phyloP scores from a whole-genome alignment of 78 protist genomes.

The Cyanophora paradoxa region DNA sequence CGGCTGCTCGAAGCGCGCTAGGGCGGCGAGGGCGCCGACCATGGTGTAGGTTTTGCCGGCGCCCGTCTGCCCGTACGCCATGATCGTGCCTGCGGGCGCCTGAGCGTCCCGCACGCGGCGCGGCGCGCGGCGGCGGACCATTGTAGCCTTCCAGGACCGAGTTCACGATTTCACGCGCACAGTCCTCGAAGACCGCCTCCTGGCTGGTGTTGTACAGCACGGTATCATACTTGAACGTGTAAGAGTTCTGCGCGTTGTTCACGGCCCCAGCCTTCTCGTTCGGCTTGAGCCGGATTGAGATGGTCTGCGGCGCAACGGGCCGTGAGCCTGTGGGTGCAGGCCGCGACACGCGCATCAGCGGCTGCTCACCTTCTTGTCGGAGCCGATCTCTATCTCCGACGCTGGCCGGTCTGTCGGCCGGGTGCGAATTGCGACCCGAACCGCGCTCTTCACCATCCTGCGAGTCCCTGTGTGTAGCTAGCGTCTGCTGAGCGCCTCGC shows the following conservation, averaged over 20 bases:
- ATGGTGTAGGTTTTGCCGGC: conserved; percentile 62
- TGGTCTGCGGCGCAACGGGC: not conserved
- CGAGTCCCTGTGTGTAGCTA: too few relatives aligned
- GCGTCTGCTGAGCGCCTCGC: too few relatives aligned
- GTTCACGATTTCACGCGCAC: not conserved
- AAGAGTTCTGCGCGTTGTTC: conserved; percentile 25
- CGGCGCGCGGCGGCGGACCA: not conserved
- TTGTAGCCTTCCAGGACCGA: conserved; percentile 21
- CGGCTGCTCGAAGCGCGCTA: too few relatives aligned
- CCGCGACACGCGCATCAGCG: conserved; percentile 13
- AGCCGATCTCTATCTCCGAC: too few relatives aligned
- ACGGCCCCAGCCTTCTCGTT: conserved; percentile 20
- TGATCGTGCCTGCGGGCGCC: conserved; percentile 16
- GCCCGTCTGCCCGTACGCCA: conserved; percentile 76
- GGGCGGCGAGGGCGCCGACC: conserved; percentile 18
- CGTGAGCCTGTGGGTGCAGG: not conserved
- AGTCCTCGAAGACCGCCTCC: conserved; percentile 39
- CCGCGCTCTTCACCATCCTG: conserved; percentile 26
- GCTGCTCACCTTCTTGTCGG: too few relatives aligned
- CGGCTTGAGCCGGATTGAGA: not conserved
- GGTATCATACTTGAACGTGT: conserved; percentile 18
- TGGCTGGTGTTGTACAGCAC: conserved; percentile 54
- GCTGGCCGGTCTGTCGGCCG: conserved; percentile 60
- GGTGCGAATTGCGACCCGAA: conserved; percentile 38
- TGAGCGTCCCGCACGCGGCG: not conserved